Evolutionary conservation across 2,329 filamentous ascomycete genomes (phyloP), one percentile per base, ranked within the genome.

Genomic region (Chaetomium strumarium): DNA sequence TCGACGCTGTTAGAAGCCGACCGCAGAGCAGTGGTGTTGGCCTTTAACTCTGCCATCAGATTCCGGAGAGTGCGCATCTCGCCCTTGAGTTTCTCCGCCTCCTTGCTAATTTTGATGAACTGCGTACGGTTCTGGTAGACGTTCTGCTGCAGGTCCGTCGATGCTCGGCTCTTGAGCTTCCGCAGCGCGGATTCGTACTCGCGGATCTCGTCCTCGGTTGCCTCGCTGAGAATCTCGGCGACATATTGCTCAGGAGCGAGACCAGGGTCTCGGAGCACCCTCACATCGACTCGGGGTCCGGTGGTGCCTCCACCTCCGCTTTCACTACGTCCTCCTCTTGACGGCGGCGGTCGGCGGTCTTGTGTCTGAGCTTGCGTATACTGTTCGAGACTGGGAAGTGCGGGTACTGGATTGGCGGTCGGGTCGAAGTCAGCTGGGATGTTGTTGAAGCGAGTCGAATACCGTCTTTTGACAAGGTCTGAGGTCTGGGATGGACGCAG

Each of bases 21-120:
- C 44, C 83, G 76, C 36, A 87, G 71, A 3, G 84, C 83, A 16
- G 78, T 84, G 1, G 84, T 86, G 55, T 90, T 90, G 8, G 82
- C 78, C 63, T 90, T 97, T 52, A 99, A 78, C 60, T 99, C 93
- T 2, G 90, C 85, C 86, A 99, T 96, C 48, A 97, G 78, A 59
- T 89, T 89, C 41, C 88, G 83, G 31, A 99, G 79, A 7, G 88
- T 88, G 48, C 89, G 83, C 93, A 99, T 97, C 69, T 99, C 93
- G 51, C 83, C 83, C 72, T 97, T 97, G 53, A 99, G 81, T 73
- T 96, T 96, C 71, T 99, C 93, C 2, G 95, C 93, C 72, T 99
- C 93, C 71, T 97, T 96, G 67, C 91, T 96, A 69, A 99, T 97
- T 70, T 95, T 95, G 76, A 99, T 97, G 66, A 99, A 99, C 65